phyloP scores from a whole-genome alignment of 75 land plant species.

The Pseudotsuga menziesii region DNA sequence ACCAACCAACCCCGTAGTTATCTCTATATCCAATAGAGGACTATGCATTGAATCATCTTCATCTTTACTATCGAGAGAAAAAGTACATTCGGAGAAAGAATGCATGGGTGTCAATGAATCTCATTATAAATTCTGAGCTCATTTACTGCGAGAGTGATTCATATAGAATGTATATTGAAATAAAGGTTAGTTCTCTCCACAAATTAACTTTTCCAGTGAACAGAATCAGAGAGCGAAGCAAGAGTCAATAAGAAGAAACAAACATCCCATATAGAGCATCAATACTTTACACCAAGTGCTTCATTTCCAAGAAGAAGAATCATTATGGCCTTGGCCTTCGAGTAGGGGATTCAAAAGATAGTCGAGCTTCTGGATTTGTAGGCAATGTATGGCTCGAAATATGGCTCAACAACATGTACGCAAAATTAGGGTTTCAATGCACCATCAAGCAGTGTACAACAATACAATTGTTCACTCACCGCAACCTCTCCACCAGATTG shows the following conservation, averaged over 20 bases:
- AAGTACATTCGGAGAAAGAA: too few species aligned
- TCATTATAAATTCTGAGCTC: conserved; percentile 30
- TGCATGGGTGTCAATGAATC: conserved; percentile 45
- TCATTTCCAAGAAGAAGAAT: conserved; percentile 82
- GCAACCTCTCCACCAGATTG: too few species aligned
- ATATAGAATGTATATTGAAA: conserved; percentile 66
- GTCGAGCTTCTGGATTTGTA: too few species aligned
- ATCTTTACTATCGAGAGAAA: too few species aligned
- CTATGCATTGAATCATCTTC: conserved; percentile 40
- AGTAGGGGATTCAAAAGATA: too few species aligned
- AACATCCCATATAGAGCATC: conserved; percentile 69
- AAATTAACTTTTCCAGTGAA: conserved; percentile 48
- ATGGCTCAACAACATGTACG: too few species aligned
- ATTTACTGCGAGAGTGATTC: conserved; percentile 66
- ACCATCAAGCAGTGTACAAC: too few species aligned
- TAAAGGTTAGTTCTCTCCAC: conserved; percentile 55
- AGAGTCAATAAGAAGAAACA: conserved; percentile 61
- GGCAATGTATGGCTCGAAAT: too few species aligned
- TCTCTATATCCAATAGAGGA: conserved; percentile 33
- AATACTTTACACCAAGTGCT: conserved; percentile 85
- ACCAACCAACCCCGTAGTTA: conserved; percentile 5
- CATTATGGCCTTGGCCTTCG: conserved; percentile 79
- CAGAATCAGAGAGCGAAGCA: conserved; percentile 38
- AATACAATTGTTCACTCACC: too few species aligned
- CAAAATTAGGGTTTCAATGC: too few species aligned